phyloP scores from a whole-genome alignment of 148 eudicot genomes.

The Silene uniflora region DNA sequence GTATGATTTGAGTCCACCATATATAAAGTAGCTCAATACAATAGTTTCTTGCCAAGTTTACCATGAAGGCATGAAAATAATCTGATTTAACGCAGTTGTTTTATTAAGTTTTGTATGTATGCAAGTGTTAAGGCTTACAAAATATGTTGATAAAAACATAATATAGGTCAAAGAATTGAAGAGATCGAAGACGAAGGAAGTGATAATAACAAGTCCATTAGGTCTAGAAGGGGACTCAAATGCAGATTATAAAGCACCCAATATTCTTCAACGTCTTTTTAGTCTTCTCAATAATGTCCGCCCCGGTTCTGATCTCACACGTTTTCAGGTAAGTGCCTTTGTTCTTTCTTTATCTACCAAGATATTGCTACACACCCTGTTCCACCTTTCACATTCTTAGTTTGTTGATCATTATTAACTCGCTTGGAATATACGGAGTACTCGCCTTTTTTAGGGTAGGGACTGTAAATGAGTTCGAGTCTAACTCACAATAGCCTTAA shows the following conservation, averaged over 20 bases:
- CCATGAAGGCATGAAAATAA: no score
- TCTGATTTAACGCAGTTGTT: no score
- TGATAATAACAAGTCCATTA: constrained; percentile 52
- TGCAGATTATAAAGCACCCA: constrained; percentile 50
- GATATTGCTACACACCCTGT: no score
- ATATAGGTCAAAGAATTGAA: constrained; percentile 15
- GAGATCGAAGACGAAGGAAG: constrained; percentile 14
- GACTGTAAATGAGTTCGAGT: no score
- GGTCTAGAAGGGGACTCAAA: constrained; percentile 38
- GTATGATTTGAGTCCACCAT: no score
- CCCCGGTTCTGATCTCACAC: constrained; percentile 72
- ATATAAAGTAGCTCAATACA: no score
- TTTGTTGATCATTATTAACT: neutral
- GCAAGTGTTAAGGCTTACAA: no score
- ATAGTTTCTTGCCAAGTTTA: no score
- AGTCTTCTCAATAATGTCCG: constrained; percentile 51
- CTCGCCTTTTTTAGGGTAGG: no score
- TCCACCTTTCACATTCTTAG: no score
- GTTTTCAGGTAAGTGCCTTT: constrained; percentile 40
- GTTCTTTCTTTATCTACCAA: neutral
- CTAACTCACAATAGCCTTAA: no score
- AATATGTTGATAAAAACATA: neutral
- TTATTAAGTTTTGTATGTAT: no score
- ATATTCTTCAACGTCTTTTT: constrained; percentile 49
- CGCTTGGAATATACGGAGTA: neutral